Conservation (phyloP, 306 rosid species). For the Alnus glutinosa region DNA sequence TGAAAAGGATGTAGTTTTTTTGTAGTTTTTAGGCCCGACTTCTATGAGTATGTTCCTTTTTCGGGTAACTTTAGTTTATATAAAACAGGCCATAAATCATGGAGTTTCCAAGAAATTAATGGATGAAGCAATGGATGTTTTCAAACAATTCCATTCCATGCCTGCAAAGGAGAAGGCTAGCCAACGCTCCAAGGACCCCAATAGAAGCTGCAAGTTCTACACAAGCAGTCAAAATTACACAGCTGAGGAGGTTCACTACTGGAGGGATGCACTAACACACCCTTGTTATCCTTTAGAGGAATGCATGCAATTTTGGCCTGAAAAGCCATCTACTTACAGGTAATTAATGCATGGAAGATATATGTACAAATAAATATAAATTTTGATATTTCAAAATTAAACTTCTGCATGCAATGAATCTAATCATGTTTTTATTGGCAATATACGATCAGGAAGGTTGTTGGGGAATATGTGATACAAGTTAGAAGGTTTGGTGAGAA, state of each 20-base stretch:
- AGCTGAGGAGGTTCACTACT: conserved; percentile 39
- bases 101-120: conserved; percentile 54
- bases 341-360: neutral
- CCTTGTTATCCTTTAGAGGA: conserved; percentile 58
- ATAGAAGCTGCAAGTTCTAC: conserved; percentile 54
- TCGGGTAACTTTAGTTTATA: neutral
- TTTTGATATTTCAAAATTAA: neutral
- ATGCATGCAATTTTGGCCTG: conserved; percentile 60
- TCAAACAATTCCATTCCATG: conserved; percentile 71
- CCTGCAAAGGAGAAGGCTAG: conserved; percentile 48
- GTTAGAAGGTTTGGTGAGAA: conserved; percentile 35
- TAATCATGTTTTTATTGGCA: neutral
- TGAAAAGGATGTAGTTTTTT: neutral
- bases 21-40: neutral
- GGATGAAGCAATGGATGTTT: conserved; percentile 38
- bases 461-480: conserved; percentile 38
- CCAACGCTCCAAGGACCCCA: conserved; percentile 59
- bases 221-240: conserved; percentile 60
- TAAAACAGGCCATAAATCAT: conserved; percentile 63
- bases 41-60: neutral
- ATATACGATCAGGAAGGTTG: conserved; percentile 46
- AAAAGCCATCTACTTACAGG: conserved; percentile 60
- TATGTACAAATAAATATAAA: neutral
- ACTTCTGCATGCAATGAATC: neutral
- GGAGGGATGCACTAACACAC: conserved; percentile 72